These are phyloP conservation scores for Phytophthora agathidicida DNA, from an alignment of 352 stramenopile genomes.

Conservation along the genomic window DNA sequence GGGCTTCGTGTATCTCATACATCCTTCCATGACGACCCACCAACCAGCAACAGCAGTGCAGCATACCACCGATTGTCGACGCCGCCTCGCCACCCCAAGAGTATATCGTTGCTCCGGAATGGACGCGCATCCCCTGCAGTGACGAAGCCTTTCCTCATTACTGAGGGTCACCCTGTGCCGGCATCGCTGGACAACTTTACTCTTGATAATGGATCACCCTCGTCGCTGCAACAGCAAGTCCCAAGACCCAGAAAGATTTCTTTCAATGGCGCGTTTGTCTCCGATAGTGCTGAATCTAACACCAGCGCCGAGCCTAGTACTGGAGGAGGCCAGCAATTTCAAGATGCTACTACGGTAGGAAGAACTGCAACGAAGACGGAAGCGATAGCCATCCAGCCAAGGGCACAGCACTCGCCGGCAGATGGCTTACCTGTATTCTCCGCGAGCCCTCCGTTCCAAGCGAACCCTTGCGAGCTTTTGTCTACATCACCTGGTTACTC, in stretches of 20 bases:
- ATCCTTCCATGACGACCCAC: slow-evolving; percentile 49
- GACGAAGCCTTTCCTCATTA: slow-evolving; percentile 19
- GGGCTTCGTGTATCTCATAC: slow-evolving; percentile 28
- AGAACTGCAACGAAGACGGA: slow-evolving; percentile 11
- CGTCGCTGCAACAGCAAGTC: slow-evolving; percentile 15
- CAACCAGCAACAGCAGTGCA: slow-evolving; percentile 28
- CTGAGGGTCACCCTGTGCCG: slow-evolving; percentile 37
- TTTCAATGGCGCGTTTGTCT: slow-evolving; percentile 50
- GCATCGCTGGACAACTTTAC: slow-evolving; percentile 76
- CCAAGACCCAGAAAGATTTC: slow-evolving; percentile 42
- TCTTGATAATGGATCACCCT: slow-evolving; percentile 38
- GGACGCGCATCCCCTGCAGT: slow-evolving; percentile 41
- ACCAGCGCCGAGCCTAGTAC: slow-evolving; percentile 1
- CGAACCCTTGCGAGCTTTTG: slow-evolving; percentile 69
- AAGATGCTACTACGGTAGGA: not conserved
- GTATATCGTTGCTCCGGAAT: slow-evolving; percentile 49
- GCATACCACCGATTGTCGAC: slow-evolving; percentile 61
- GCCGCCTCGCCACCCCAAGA: slow-evolving; percentile 72
- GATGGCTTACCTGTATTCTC: slow-evolving; percentile 40
- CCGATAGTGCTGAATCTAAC: slow-evolving; percentile 28
- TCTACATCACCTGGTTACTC: slow-evolving; percentile 78
- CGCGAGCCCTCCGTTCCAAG: slow-evolving; percentile 68
- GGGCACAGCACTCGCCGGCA: not conserved
- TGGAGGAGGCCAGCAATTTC: too few species aligned
- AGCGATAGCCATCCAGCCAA: slow-evolving; percentile 18